phyloP scores from a whole-genome alignment of 1,284 basidiomycete species.

The Sphagnurus paluster region DNA sequence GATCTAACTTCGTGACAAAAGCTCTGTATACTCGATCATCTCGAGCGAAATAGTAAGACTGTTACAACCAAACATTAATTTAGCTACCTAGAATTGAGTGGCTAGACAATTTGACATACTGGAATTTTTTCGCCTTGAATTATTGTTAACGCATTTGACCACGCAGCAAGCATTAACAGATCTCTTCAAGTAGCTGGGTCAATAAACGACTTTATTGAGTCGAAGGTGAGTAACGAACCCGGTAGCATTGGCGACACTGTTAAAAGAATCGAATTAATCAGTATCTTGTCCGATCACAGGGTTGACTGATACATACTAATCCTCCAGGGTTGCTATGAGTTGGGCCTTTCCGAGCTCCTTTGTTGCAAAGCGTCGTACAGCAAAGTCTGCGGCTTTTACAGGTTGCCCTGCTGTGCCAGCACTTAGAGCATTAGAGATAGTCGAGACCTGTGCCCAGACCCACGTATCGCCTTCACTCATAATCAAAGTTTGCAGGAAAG shows the following conservation, averaged over 20 bases:
- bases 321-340: conserved; percentile 74
- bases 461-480: conserved; percentile 88
- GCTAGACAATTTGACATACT: conserved; percentile 37
- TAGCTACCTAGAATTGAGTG: conserved; percentile 4
- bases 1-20: conserved; percentile 61
- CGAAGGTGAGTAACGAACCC: conserved; percentile 35
- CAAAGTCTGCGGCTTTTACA: conserved; percentile 61
- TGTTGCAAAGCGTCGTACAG: conserved; percentile 75
- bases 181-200: conserved; percentile 40
- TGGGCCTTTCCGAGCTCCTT: conserved; percentile 74
- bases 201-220: conserved; percentile 1
- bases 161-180: conserved; percentile 71
- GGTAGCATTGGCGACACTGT: conserved; percentile 78
- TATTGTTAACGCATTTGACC: conserved; percentile 57
- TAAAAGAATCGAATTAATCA: conserved; percentile 3
- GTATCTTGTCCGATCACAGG: conserved; percentile 1
- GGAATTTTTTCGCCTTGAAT: conserved; percentile 63
- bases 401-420: conserved; percentile 65
- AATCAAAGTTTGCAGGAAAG: conserved; percentile 79
- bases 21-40: conserved; percentile 77
- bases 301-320: conserved; percentile 59
- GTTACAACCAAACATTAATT: conserved; percentile 1
- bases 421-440: conserved; percentile 60
- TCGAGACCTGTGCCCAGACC: conserved; percentile 61
- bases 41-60: conserved; percentile 80